These are phyloP conservation scores for Aphanocladium album DNA, from an alignment of 2,329 filamentous ascomycete species.

Conservation along the genomic window DNA sequence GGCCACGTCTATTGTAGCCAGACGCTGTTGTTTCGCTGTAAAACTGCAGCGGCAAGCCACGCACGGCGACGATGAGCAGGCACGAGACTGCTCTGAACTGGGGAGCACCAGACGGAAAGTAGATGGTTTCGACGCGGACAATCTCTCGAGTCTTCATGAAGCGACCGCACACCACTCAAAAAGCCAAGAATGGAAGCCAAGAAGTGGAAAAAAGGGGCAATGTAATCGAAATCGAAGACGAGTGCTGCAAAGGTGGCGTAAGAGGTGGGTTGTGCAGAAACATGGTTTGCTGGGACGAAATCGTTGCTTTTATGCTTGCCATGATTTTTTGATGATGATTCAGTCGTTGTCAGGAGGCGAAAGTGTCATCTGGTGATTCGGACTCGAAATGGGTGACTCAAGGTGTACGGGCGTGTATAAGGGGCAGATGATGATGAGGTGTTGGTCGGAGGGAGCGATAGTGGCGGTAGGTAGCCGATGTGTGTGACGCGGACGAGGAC, in stretches of 20 bases:
- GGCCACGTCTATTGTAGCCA: conserved; percentile 40
- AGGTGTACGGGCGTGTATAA: not conserved
- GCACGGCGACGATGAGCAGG: not conserved
- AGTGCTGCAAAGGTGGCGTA: too few relatives aligned
- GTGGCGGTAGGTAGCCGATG: not conserved
- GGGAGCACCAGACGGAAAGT: conserved; percentile 28
- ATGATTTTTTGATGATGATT: too few relatives aligned
- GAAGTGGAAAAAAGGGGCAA: not conserved
- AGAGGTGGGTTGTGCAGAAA: too few relatives aligned
- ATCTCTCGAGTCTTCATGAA: conserved; percentile 21
- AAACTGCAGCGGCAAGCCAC: not conserved
- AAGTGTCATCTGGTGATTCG: too few relatives aligned
- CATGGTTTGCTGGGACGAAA: too few relatives aligned
- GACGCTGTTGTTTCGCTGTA: conserved; percentile 43
- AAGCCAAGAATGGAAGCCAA: not conserved
- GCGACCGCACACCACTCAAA: not conserved
- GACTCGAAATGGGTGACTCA: not conserved
- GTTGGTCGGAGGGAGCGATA: not conserved
- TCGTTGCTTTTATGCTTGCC: too few relatives aligned
- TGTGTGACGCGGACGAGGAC: not conserved
- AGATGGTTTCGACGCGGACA: conserved; percentile 22
- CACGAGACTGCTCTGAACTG: conserved; percentile 29
- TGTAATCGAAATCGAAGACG: too few relatives aligned
- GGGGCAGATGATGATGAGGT: too few relatives aligned
- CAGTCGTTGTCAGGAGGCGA: too few relatives aligned